Evolutionary conservation across 2,329 filamentous ascomycete species (phyloP).

Genomic region (Talaromyces pinophilus): DNA sequence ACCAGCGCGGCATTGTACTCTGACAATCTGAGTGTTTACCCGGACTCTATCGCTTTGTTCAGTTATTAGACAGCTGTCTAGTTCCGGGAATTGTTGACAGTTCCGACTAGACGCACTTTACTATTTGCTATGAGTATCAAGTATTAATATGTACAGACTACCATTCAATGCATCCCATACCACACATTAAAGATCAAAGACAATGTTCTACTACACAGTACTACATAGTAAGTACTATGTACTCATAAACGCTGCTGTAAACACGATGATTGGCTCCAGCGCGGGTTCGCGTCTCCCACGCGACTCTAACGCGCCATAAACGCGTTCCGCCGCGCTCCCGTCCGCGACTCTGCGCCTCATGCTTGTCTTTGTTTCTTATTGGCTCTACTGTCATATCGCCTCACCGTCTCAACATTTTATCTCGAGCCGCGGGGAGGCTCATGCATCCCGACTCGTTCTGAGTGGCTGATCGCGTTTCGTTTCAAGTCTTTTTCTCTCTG

Average conservation of each 20-base stretch:
- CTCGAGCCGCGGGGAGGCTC: not conserved
- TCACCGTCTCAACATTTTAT: not conserved
- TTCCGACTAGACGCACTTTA: not conserved
- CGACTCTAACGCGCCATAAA: not conserved
- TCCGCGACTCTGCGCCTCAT: not conserved
- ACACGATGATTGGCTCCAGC: not conserved
- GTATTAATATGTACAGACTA: constrained; percentile 2
- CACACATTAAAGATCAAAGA: too few species aligned
- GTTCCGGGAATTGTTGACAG: not conserved
- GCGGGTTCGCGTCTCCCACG: not conserved
- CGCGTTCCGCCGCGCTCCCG: not conserved
- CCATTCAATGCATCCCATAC: not conserved
- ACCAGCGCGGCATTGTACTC: constrained; percentile 45
- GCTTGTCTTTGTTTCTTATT: not conserved
- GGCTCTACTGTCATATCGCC: not conserved
- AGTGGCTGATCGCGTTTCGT: constrained; percentile 1
- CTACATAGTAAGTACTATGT: too few species aligned
- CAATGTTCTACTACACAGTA: too few species aligned
- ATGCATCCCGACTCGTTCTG: not conserved
- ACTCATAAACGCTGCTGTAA: not conserved
- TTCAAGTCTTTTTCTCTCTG: not conserved
- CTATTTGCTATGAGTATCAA: not conserved
- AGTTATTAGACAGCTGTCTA: not conserved
- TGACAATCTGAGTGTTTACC: constrained; percentile 52
- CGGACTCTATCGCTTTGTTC: constrained; percentile 48